Conservation (phyloP, 176 grass and related monocot species). For the Oryza punctata region DNA sequence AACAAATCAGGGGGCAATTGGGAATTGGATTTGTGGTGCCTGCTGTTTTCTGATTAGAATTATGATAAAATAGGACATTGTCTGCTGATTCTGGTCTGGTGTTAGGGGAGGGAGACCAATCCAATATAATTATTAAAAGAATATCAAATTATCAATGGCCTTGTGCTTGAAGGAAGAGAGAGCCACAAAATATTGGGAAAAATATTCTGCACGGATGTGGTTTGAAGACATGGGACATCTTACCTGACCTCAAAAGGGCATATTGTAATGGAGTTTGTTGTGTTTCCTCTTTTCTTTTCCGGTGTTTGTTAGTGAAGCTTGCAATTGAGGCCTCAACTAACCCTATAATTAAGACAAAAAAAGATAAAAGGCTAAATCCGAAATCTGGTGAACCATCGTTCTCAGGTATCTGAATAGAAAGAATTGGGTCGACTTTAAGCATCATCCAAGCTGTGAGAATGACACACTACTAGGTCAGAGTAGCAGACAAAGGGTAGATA, state of each 20-base stretch:
- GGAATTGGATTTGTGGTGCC: neutral
- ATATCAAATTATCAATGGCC: neutral
- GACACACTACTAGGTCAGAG: slow-evolving; percentile 11
- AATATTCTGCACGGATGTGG: neutral
- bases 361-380: neutral
- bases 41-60: slow-evolving; percentile 17
- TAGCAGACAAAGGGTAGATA: neutral
- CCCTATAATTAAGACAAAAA: neutral
- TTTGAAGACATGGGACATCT: slow-evolving; percentile 3
- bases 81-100: slow-evolving; percentile 3
- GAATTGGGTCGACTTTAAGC: slow-evolving; percentile 19
- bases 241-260: slow-evolving; percentile 27
- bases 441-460: slow-evolving; percentile 30
- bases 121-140: neutral
- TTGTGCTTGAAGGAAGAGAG: neutral
- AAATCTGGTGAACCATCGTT: slow-evolving; percentile 28
- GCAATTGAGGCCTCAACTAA: neutral
- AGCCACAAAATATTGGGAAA: neutral
- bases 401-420: neutral
- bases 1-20: slow-evolving; percentile 7
- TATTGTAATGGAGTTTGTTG: slow-evolving; percentile 26
- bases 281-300: neutral
- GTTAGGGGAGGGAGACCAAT: neutral
- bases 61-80: neutral
- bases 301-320: slow-evolving; percentile 4